phyloP scores from a whole-genome alignment of 2,329 filamentous ascomycete genomes.

The Paracorniculantispora psalliotae region DNA sequence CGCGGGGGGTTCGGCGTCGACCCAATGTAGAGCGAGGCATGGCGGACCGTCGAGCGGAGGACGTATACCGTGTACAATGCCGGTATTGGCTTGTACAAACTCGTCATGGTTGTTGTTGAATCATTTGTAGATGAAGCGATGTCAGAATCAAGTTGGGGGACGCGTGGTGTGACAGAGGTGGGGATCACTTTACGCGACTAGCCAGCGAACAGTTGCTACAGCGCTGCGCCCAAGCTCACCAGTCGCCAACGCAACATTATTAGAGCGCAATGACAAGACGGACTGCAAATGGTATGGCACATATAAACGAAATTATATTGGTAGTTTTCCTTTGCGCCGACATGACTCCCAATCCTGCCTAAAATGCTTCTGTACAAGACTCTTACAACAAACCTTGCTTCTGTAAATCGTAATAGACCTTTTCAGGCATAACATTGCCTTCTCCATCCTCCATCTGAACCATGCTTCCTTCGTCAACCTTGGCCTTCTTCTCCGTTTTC shows the following conservation, averaged over 20 bases:
- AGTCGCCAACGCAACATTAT: background rate
- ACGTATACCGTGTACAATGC: conserved; percentile 93
- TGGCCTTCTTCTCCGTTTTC: conserved; percentile 72
- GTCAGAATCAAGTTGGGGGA: background rate
- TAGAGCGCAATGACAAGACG: too few species aligned
- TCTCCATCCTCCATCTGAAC: conserved; percentile 98
- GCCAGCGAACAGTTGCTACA: too few species aligned
- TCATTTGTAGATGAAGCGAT: background rate
- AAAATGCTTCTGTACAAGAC: conserved; percentile 9
- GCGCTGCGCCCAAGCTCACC: background rate
- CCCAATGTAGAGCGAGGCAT: conserved; percentile 75
- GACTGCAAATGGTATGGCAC: too few species aligned
- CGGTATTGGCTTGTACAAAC: conserved; percentile 59
- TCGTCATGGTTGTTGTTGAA: conserved; percentile 29
- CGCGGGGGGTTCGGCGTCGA: conserved; percentile 85
- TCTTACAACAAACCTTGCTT: conserved; percentile 78
- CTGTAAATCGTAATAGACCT: conserved; percentile 92
- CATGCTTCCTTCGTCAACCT: conserved; percentile 72
- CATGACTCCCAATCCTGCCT: conserved; percentile 5
- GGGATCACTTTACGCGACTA: conserved; percentile 1
- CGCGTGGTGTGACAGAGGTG: background rate
- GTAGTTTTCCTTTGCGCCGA: conserved; percentile 1
- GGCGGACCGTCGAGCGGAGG: conserved; percentile 72
- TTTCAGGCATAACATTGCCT: conserved; percentile 98
- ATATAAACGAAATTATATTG: background rate